phyloP scores from a whole-genome alignment of 2,329 filamentous ascomycete species.

The Cladophialophora bantiana region DNA sequence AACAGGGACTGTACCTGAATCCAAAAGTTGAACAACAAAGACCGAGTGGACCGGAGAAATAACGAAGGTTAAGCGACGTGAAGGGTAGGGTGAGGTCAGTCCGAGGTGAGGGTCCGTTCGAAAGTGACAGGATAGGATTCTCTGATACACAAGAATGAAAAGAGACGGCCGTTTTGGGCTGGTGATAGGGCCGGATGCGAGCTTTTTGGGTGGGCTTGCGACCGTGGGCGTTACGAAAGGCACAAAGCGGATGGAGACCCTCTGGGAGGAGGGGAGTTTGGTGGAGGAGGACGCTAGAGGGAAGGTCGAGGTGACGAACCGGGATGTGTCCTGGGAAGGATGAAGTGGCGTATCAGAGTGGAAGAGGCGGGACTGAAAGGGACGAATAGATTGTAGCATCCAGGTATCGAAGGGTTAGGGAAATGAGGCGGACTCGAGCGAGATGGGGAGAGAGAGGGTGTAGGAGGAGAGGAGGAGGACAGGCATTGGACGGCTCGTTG shows the following conservation, averaged over 20 bases:
- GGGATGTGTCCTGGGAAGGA: conserved; percentile 4
- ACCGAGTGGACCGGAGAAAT: conserved; percentile 28
- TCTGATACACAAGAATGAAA: conserved; percentile 13
- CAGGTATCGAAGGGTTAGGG: conserved; percentile 3
- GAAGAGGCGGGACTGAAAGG: conserved; percentile 3
- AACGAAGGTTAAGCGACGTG: conserved; percentile 20
- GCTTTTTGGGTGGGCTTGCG: conserved; percentile 9
- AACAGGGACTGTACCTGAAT: conserved; percentile 19
- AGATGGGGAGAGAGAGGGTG: conserved; percentile 4
- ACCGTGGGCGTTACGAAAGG: conserved; percentile 8
- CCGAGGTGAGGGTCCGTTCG: conserved; percentile 16
- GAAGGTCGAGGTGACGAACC: conserved; percentile 5
- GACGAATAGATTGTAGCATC: conserved; percentile 4
- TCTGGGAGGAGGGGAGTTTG: neutral
- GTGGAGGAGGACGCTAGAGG: neutral
- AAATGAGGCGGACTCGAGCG: conserved; percentile 10
- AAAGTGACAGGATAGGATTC: conserved; percentile 4
- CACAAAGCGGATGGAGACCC: conserved; percentile 4
- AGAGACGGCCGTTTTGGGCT: conserved; percentile 14
- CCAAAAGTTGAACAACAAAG: conserved; percentile 6
- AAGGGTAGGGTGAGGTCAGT: conserved; percentile 14
- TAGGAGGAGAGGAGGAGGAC: neutral
- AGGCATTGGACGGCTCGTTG: neutral
- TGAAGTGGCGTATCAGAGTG: conserved; percentile 7
- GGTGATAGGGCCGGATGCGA: conserved; percentile 13